These are phyloP conservation scores for Leishmania arabica DNA, from an alignment of 208 protist species.

Conservation along the genomic window DNA sequence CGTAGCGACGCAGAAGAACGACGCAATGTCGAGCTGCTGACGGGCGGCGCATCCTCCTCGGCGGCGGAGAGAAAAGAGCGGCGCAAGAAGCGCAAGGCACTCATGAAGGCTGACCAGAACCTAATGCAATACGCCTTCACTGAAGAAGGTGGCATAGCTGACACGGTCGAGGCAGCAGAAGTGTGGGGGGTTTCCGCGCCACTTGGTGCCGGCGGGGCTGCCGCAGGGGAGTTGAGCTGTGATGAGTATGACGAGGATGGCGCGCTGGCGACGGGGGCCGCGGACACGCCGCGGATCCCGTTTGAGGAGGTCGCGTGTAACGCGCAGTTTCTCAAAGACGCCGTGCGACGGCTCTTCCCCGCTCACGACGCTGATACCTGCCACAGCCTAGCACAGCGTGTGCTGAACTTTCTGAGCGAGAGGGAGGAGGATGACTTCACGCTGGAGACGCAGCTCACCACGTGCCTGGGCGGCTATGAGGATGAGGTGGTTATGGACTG, in stretches of 20 bases:
- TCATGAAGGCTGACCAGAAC: conserved; percentile 38
- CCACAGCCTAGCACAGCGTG: conserved; percentile 58
- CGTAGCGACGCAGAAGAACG: conserved; percentile 36
- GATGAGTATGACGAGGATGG: conserved; percentile 39
- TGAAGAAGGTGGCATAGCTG: conserved; percentile 40
- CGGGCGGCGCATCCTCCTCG: conserved; percentile 17
- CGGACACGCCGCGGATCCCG: conserved; percentile 30
- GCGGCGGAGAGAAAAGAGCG: conserved; percentile 29
- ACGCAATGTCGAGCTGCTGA: conserved; percentile 27
- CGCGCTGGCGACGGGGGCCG: conserved; percentile 5
- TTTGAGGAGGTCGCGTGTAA: conserved; percentile 90
- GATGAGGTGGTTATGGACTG: conserved; percentile 81
- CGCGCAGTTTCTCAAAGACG: conserved; percentile 75
- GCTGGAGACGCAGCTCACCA: conserved; percentile 88
- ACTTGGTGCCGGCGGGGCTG: conserved; percentile 6
- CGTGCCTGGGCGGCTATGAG: conserved; percentile 84
- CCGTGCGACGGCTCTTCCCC: conserved; percentile 80
- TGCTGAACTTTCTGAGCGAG: conserved; percentile 69
- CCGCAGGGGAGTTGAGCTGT: conserved; percentile 7
- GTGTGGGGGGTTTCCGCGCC: neutral
- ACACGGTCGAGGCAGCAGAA: conserved; percentile 28
- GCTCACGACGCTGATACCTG: conserved; percentile 60
- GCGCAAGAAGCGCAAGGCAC: conserved; percentile 32
- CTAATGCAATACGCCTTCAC: conserved; percentile 72
- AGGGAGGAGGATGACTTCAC: conserved; percentile 60